Conservation (phyloP, 441 rosid genomes). For the Dalechampia spathulata region DNA sequence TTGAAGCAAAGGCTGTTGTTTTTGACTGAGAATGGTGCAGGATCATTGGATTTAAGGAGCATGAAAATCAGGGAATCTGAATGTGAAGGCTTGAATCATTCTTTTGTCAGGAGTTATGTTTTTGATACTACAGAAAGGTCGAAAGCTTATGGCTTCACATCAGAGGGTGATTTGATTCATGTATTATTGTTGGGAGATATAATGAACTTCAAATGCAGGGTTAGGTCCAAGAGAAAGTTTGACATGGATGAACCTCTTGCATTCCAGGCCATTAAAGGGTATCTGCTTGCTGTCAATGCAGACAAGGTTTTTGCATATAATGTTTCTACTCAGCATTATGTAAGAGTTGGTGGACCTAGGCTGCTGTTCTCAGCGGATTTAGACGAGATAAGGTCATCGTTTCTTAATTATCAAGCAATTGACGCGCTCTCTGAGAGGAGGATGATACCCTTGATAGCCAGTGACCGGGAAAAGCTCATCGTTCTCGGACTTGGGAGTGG, state of each 20-base stretch:
- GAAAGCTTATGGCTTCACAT: conserved; percentile 85
- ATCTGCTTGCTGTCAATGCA: conserved; percentile 55
- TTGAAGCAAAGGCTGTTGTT: conserved; percentile 92
- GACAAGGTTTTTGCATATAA: conserved; percentile 70
- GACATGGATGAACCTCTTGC: conserved; percentile 64
- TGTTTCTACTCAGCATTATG: conserved; percentile 81
- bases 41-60: conserved; percentile 82
- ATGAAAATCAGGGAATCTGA: conserved; percentile 86
- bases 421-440: conserved; percentile 22
- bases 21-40: conserved; percentile 82
- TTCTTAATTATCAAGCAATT: conserved; percentile 43
- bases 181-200: conserved; percentile 73
- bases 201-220: conserved; percentile 91
- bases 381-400: conserved; percentile 76
- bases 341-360: conserved; percentile 62
- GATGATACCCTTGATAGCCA: conserved; percentile 60
- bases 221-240: conserved; percentile 71
- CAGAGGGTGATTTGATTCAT: conserved; percentile 78
- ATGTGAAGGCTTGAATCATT: conserved; percentile 81
- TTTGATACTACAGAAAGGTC: conserved; percentile 87
- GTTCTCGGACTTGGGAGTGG: conserved; percentile 77
- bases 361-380: conserved; percentile 63
- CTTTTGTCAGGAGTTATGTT: conserved; percentile 54
- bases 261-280: conserved; percentile 80
- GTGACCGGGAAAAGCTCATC: conserved; percentile 76